A percentile compares a stretch with the other conserved stretches of the same genome.
phyloP scores from a whole-genome alignment of 2,329 filamentous ascomycete species.

The Gnomoniopsis sp. region DNA sequence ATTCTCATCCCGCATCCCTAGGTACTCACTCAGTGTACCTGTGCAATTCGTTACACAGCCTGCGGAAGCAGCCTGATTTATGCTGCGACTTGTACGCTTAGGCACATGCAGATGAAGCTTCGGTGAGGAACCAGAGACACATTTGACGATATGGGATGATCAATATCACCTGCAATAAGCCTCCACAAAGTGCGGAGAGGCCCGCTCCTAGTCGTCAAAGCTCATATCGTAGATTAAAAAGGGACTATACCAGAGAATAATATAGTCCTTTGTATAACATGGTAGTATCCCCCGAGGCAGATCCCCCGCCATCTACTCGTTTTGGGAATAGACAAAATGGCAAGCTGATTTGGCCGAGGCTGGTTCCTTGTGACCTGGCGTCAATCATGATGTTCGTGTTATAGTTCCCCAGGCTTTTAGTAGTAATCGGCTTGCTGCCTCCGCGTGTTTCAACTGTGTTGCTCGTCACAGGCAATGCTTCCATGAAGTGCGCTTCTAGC shows the following conservation, averaged over 20 bases:
- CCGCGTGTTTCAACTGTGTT: neutral
- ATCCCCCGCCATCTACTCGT: neutral
- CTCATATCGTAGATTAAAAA: too few relatives aligned
- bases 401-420: neutral
- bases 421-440: neutral
- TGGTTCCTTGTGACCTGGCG: neutral
- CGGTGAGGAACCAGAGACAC: neutral
- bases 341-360: neutral
- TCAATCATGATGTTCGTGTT: neutral
- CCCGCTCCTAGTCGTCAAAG: too few relatives aligned
- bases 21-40: too few relatives aligned
- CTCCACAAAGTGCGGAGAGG: neutral
- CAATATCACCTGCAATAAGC: neutral
- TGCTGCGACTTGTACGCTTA: neutral
- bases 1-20: too few relatives aligned
- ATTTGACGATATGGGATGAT: too few relatives aligned
- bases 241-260: too few relatives aligned
- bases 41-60: too few relatives aligned
- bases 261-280: too few relatives aligned
- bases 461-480: neutral
- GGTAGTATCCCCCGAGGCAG: neutral
- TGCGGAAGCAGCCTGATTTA: too few relatives aligned
- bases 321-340: neutral
- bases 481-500: too few relatives aligned
- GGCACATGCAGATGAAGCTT: neutral